A percentile compares a stretch with the other conserved stretches of the same genome.
phyloP scores from a whole-genome alignment of 139 green algal species.

The Tetraselmis striata region DNA sequence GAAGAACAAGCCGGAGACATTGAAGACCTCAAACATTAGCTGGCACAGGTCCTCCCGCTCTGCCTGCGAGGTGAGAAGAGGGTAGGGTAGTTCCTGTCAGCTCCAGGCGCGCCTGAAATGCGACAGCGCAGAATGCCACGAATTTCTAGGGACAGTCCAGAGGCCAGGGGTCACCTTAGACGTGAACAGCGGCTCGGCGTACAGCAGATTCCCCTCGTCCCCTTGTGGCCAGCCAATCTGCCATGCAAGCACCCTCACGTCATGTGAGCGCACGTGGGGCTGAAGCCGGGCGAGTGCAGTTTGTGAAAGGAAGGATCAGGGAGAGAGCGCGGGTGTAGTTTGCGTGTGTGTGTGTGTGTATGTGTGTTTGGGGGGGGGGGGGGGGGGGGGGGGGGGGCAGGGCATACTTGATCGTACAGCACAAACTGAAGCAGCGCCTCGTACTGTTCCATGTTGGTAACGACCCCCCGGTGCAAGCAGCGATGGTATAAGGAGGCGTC shows the following conservation, averaged over 20 bases:
- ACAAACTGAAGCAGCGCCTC: slow-evolving; percentile 60
- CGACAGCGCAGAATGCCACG: slow-evolving; percentile 3
- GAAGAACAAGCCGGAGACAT: slow-evolving; percentile 57
- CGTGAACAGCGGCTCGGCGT: slow-evolving; percentile 64
- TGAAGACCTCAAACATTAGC: slow-evolving; percentile 76
- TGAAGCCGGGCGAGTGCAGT: too few species aligned
- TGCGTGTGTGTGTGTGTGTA: neutral
- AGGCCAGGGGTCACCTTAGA: slow-evolving; percentile 34
- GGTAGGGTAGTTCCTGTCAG: neutral
- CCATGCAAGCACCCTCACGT: too few species aligned
- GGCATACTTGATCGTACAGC: slow-evolving; percentile 42
- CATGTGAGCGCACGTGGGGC: too few species aligned
- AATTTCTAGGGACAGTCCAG: slow-evolving; percentile 8
- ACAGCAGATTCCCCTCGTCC: slow-evolving; percentile 54
- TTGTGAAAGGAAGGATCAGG: too few species aligned
- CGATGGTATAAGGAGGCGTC: neutral
- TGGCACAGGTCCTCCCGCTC: slow-evolving; percentile 27
- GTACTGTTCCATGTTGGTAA: slow-evolving; percentile 51
- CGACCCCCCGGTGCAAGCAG: neutral
- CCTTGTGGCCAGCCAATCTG: slow-evolving; percentile 62
- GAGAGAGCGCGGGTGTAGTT: neutral
- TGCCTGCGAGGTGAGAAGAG: neutral
- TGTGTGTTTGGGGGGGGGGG: too few species aligned
- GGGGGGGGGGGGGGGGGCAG: too few species aligned
- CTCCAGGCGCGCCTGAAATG: neutral